A percentile compares a stretch with the other conserved stretches of the same genome.
Evolutionary conservation across 495 filamentous ascomycete species (phyloP).

Genomic region (Letharia columbiana): DNA sequence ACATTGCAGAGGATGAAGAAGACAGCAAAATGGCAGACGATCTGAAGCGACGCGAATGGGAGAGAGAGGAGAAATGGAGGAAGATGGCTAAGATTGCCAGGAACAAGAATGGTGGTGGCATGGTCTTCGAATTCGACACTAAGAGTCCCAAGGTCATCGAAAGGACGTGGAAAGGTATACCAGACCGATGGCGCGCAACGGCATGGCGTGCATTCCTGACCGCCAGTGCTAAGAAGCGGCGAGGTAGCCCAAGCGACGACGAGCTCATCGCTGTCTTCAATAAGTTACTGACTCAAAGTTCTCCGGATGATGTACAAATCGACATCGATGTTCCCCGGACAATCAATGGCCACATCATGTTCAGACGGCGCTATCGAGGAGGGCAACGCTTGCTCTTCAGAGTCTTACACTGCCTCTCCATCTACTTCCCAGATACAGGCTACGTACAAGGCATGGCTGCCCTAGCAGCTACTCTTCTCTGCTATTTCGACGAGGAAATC

Average conservation of each 20-base stretch:
- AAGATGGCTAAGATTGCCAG: constrained; percentile 78
- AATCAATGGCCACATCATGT: constrained; percentile 96
- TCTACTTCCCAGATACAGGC: constrained; percentile 84
- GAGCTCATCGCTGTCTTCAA: constrained; percentile 62
- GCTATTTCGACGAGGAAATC: constrained; percentile 92
- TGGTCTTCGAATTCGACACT: constrained; percentile 83
- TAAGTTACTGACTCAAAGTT: constrained; percentile 59
- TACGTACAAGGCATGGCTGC: constrained; percentile 99
- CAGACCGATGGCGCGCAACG: constrained; percentile 86
- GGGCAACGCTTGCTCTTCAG: constrained; percentile 90
- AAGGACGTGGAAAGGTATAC: constrained; percentile 95
- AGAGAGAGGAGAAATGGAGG: constrained; percentile 87
- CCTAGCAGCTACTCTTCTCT: constrained; percentile 83
- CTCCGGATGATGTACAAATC: constrained; percentile 91
- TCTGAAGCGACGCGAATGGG: constrained; percentile 70
- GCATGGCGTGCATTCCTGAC: constrained; percentile 93
- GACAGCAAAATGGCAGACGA: constrained; percentile 47
- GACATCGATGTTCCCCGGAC: constrained; percentile 95
- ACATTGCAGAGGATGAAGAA: constrained; percentile 52
- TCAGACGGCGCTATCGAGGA: constrained; percentile 79
- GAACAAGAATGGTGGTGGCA: constrained; percentile 61
- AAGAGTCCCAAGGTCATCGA: constrained; percentile 78
- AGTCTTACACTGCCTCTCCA: constrained; percentile 80
- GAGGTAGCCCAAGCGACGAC: constrained; percentile 54
- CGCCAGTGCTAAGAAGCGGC: constrained; percentile 62